Base-by-base conservation (phyloP, 805 yeast species). In the Teunomyces lycoperdinae region DNA sequence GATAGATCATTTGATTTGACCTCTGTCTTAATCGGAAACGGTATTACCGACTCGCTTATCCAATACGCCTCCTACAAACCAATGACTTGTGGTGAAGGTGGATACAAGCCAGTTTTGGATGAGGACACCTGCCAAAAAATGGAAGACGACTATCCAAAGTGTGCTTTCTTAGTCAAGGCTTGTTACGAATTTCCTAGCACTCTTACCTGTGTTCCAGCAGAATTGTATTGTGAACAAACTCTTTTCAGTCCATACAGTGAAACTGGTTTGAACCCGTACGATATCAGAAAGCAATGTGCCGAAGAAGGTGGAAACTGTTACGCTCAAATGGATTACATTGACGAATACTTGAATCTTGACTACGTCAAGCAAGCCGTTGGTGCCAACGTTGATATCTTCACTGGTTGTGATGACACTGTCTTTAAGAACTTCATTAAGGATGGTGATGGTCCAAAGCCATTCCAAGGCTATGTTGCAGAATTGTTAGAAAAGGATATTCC, bases 401-500 rank as follows among this genome's bases (percentile, higher is more conserved):
- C 79, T 14, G 44, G 63, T 13, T 79, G 84, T 62, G 76, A 75
- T 60, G 77, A 76, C 55, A 76, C 70, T 41, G 79, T 79, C 28
- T 74, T 73, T 61, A 64, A 67, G 54, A 76, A 75, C 61, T 80
- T 80, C 57, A 55, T 72, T 54, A 74, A 76, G 58, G 75, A 78
- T 29, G 89, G 89, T 39, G 90, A 84, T 67, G 80, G 81, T 76
- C 71, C 74, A 76, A 78, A 74, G 57, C 88, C 89, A n/a, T 81
- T 73, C 77, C 94, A 89, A 63, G 79, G 76, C 57, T 82, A 80
- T 44, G 83, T 72, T 27, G 66, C 72, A 17, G 68, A 68, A 57
- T 50, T 77, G 50, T 41, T 73, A 48, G 76, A 73, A 46, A 51
- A 60, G 16, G 68, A 57, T 28, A 46, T 73, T 41, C 77, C 77